Evolutionary conservation across 1,284 basidiomycete genomes (phyloP), one percentile per base, ranked within the genome.

Genomic region (Ceratobasidium sp.): DNA sequence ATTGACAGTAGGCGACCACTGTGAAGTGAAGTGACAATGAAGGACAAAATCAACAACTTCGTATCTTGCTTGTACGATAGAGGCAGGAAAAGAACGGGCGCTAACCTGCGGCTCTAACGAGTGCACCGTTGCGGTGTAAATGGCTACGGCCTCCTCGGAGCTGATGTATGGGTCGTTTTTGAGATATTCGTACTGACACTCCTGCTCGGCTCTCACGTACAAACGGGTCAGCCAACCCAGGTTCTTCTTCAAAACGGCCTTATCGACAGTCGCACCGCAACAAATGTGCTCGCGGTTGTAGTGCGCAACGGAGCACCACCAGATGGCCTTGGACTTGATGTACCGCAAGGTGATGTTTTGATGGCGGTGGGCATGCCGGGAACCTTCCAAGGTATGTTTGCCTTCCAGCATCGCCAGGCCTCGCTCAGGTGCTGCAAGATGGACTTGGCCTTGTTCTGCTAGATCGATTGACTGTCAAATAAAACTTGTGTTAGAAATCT

Each of bases 1-100:
- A 83, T 98, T 98, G 85, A 98, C 96, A 0, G 94, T 95, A 21
- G 96, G 96, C 80, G 93, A 96, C 97, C 97, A 99, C 98, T 98
- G 99, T 5, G 99, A 87, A 2, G 96, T 99, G 85, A 99, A 99
- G n/a, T 98, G 93, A 89, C 98, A 96, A 82, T 99, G 99, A 8
- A 97, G 98, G 81, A 99, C 44, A 98, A 86, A 3, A 98, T 95
- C 35, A 98, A 86, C 66, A 98, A 85, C 82, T 98, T 98, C 47
- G 96, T 98, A 82, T 98, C 96, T 79, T 98, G 96, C 84, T 98
- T 98, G 84, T 98, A 98, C 49, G 95, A 97, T 41, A 98, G 84
- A 4, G 96, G 96, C 86, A 96, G 96, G 90, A 98, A 98, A 55
- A 96, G 96, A 78, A 98, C 98, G 0, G 96, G 96, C 6, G 95